phyloP scores from a whole-genome alignment of 179 eudicot genomes.

The Spergularia azorica region DNA sequence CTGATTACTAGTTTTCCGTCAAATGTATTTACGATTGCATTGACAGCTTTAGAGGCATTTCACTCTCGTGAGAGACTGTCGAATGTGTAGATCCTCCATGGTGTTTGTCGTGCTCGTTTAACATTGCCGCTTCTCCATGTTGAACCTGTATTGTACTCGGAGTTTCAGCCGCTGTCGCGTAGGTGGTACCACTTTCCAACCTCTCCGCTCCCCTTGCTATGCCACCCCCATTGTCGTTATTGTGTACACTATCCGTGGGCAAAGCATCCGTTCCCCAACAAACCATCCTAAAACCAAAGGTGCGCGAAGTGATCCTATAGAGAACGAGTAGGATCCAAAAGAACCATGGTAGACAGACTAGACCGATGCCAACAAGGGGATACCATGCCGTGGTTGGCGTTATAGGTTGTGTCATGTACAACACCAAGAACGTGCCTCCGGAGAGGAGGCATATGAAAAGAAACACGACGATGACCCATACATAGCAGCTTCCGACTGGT shows the following conservation, averaged over 20 bases:
- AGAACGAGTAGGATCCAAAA: slow-evolving; percentile 39
- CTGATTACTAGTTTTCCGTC: not conserved
- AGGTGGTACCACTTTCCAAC: not conserved
- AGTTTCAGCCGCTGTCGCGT: not conserved
- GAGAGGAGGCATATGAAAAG: slow-evolving; percentile 35
- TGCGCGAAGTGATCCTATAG: slow-evolving; percentile 38
- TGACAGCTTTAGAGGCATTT: slow-evolving; percentile 35
- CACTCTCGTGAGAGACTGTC: slow-evolving; percentile 30
- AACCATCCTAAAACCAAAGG: slow-evolving; percentile 45
- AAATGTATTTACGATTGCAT: slow-evolving; percentile 20
- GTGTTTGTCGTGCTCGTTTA: slow-evolving; percentile 10
- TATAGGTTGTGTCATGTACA: slow-evolving; percentile 39
- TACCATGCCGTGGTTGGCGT: slow-evolving; percentile 31
- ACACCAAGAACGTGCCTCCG: slow-evolving; percentile 40
- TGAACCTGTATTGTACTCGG: slow-evolving; percentile 19
- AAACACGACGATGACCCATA: slow-evolving; percentile 35
- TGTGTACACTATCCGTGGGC: slow-evolving; percentile 4
- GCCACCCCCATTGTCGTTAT: not conserved
- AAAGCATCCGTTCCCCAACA: slow-evolving; percentile 33
- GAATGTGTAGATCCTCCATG: not conserved
- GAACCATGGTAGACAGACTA: slow-evolving; percentile 48
- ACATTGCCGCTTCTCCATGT: slow-evolving; percentile 14
- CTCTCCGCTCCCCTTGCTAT: not conserved
- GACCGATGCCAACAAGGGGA: slow-evolving; percentile 29
- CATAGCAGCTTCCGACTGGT: slow-evolving; percentile 28